Evolutionary conservation across 1,139 yeast species (phyloP).

Genomic region (Hyphopichia pseudoburtonii): DNA sequence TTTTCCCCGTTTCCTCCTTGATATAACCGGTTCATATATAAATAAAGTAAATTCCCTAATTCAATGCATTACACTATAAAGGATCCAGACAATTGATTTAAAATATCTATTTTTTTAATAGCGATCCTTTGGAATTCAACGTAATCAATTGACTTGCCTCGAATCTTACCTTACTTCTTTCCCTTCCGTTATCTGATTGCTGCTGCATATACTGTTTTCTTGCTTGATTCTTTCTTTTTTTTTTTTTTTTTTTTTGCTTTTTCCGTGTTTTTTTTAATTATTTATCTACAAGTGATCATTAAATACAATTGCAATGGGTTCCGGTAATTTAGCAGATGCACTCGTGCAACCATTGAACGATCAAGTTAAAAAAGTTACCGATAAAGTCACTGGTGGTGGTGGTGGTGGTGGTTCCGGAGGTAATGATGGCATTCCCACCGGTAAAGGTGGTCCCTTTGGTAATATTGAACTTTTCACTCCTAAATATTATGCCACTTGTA

Average conservation of each 20-base stretch:
- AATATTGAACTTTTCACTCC: conserved; percentile 58
- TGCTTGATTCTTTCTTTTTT: neutral
- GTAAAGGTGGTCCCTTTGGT: conserved; percentile 9
- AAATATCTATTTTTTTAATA: no score
- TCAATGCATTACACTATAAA: no score
- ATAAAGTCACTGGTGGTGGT: conserved; percentile 13
- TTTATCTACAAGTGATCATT: no score
- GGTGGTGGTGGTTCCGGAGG: conserved; percentile 11
- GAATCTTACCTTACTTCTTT: no score
- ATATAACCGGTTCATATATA: no score
- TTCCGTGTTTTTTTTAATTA: neutral
- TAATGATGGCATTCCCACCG: conserved; percentile 9
- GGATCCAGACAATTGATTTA: no score
- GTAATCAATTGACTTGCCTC: neutral
- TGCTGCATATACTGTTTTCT: no score
- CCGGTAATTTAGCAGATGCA: conserved; percentile 23
- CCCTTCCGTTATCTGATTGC: no score
- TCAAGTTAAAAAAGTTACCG: conserved; percentile 19
- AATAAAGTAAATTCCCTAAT: no score
- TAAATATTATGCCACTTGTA: conserved; percentile 80
- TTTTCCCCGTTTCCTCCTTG: neutral
- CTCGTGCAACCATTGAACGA: conserved; percentile 34
- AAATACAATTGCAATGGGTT: conserved; percentile 1
- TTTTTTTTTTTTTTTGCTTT: neutral
- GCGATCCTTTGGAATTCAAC: no score